A percentile compares a stretch with the other conserved stretches of the same genome.
phyloP scores from a whole-genome alignment of 352 stramenopile species.

The Phytophthora kernoviae region DNA sequence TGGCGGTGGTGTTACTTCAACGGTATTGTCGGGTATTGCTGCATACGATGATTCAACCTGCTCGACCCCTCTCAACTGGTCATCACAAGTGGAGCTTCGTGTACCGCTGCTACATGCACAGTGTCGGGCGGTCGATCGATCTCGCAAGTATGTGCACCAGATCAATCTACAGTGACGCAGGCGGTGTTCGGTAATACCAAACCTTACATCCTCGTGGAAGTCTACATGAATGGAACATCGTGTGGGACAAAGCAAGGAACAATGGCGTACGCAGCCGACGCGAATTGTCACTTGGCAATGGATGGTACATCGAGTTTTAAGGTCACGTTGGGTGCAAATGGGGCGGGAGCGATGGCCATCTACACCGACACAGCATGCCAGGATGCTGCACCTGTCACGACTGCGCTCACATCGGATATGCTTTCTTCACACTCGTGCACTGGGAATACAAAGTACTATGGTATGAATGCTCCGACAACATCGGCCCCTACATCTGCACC shows the following conservation, averaged over 20 bases:
- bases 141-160: constrained; percentile 3
- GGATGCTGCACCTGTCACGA: constrained; percentile 2
- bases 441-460: constrained; percentile 12
- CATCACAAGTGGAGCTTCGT: constrained; percentile 2
- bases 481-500: not conserved
- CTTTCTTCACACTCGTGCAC: constrained; percentile 8
- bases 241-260: constrained; percentile 9
- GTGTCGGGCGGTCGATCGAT: constrained; percentile 12
- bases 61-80: constrained; percentile 1
- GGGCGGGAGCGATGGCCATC: constrained; percentile 9
- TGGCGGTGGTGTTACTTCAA: not conserved
- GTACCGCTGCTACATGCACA: constrained; percentile 2
- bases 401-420: constrained; percentile 3
- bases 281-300: constrained; percentile 2
- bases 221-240: not conserved
- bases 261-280: constrained; percentile 9
- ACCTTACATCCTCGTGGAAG: constrained; percentile 11
- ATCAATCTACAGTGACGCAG: constrained; percentile 3
- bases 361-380: constrained; percentile 11
- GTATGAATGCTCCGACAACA: not conserved
- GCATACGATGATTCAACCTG: constrained; percentile 2
- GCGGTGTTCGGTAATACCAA: constrained; percentile 1
- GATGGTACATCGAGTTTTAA: constrained; percentile 12
- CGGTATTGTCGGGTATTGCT: constrained; percentile 1
- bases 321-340: constrained; percentile 4